phyloP scores from a whole-genome alignment of 257 asterid species.

The Fraxinus cuspidata region DNA sequence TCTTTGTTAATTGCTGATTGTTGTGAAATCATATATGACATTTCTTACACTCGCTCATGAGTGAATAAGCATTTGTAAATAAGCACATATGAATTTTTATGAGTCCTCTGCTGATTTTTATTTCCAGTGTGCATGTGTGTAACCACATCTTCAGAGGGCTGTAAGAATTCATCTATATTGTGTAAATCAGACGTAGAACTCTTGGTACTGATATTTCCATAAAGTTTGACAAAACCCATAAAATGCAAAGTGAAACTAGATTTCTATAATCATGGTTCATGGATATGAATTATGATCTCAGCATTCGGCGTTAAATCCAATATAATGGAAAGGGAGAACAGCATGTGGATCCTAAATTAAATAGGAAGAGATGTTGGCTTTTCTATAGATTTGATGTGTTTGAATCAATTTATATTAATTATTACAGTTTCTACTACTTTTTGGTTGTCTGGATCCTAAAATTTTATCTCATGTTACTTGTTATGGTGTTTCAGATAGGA shows the following conservation, averaged over 20 bases:
- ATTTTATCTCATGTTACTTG: constrained; percentile 9
- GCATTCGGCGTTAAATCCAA: background rate
- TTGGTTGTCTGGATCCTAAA: constrained; percentile 1
- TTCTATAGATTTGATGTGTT: background rate
- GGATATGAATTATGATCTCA: background rate
- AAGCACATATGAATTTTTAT: background rate
- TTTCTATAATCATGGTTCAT: background rate
- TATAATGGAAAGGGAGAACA: background rate
- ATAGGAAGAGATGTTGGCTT: background rate
- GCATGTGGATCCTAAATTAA: background rate
- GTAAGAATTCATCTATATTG: too few relatives aligned
- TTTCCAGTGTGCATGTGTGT: too few relatives aligned
- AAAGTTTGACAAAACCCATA: background rate
- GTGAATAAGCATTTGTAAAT: too few relatives aligned
- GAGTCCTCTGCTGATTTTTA: background rate
- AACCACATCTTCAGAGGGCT: background rate
- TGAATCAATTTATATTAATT: background rate
- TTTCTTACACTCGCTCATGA: background rate
- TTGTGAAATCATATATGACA: background rate
- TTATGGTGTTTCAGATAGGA: constrained; percentile 56
- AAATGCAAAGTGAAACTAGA: too few relatives aligned
- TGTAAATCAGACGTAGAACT: too few relatives aligned
- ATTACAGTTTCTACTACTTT: background rate
- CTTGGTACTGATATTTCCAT: background rate
- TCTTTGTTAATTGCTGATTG: background rate